Base-by-base conservation (phyloP, 1,284 basidiomycete species). In the Ganoderma boninense region DNA sequence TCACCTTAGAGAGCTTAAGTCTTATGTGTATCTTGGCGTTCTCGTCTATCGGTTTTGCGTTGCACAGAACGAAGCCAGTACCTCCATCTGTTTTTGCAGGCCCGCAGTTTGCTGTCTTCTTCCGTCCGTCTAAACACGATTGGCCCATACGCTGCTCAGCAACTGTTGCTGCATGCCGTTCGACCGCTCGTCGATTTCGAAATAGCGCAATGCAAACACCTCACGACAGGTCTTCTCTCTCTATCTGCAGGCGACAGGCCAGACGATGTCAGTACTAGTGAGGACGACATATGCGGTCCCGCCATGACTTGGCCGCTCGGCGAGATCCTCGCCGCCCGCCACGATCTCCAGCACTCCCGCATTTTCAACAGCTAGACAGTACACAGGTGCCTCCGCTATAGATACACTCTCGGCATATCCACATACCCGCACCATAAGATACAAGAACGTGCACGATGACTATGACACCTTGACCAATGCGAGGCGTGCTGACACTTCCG, bases 281-380 rank as follows among this genome's bases (percentile, higher is more conserved):
- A 75, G 38, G 69, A 68, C 38, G 43, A 40, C 0, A 69, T 79
- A 23, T 74, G 85, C 56, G 90, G 90, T 1, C 96, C 96, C 5
- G 92, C 93, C 32, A 96, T 92, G 74, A 98, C 95, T 5, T 99
- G 97, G 96, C 97, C 97, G 0, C 81, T 99, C 18, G 97, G 97
- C n/a, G 97, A 99, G 82, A 94, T 99, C 57, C 84, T 99, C 23
- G 91, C 94, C 56, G 89, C 91, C 40, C 85, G 97, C 71, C 97
- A 99, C 81, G 97, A 99, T 83, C 84, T 97, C 77, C 93, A 98
- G 80, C 97, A 99, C 83, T 97, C 96, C 46, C 87, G 97, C 64
- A 95, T 99, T 74, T 99, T 99, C 87, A 99, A 99, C 82, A 95
- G 93, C 82, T 94, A 82, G 79, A 67, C 69, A 70, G 66, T 65